Base-by-base conservation (phyloP, 2,329 filamentous ascomycete genomes). In the Thelonectria discophora region DNA sequence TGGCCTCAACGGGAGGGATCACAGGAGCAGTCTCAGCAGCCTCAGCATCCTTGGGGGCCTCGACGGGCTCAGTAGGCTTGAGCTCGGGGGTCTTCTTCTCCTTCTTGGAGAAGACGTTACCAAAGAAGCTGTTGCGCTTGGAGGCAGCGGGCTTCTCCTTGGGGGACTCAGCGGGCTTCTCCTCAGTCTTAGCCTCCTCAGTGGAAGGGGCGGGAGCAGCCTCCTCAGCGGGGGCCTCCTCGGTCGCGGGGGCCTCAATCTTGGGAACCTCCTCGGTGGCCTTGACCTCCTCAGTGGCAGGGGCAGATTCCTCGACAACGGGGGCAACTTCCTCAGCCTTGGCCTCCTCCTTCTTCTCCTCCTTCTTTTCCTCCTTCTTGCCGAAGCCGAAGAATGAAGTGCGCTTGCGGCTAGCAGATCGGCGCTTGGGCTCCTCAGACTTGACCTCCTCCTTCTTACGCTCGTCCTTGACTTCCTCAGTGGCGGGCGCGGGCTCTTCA, bases 331-430 rank as follows among this genome's bases (percentile, higher is more conserved):
- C 73, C 42, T 72, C 71, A 48, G 75, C 67, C 64, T 76, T 76
- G 59, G 80, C 74, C 79, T 81, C 80, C 67, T 82, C 78, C 69
- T 86, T 85, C 75, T 24, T 24, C 21, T 24, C 21, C 21, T 24
- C 79, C 58, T 79, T 78, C 73, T 78, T 78, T 62, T 81, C 78
- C 67, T 78, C 80, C 79, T 86, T 87, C 79, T 86, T 85, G 71
- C 83, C 81, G 65, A 88, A 81, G 69, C 84, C 84, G 71, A 90
- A 89, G 79, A 89, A 85, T 56, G 87, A 89, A 48, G 80, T 78
- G 54, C 88, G 87, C 86, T 90, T 90, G 73, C 85, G 84, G 75
- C 86, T 89, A 52, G 83, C 82, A 69, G 86, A 88, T 73, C 87
- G 84, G 67, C 83, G 84, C 82, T 88, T 88, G 66, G 84, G 78